These are phyloP conservation scores for Aphanomyces euteiches DNA, from an alignment of 352 stramenopile genomes.

Conservation along the genomic window DNA sequence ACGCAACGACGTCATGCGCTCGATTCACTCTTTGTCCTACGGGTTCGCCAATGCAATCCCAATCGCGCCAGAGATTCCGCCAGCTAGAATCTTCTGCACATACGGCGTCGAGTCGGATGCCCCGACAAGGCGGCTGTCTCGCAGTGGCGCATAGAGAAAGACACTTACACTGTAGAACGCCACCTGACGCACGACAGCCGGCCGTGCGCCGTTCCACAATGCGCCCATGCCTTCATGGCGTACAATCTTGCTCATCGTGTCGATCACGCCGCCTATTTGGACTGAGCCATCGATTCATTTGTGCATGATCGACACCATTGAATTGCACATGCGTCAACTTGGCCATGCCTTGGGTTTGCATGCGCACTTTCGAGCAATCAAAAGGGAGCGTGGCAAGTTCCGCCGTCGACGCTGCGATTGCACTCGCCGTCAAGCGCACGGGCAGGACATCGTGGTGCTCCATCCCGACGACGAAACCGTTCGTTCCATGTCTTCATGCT, in stretches of 20 bases:
- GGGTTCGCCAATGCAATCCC: constrained; percentile 80
- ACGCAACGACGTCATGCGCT: constrained; percentile 9
- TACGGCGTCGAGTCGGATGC: constrained; percentile 52
- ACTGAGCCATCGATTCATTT: no score
- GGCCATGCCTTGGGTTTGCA: constrained; percentile 63
- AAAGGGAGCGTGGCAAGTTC: constrained; percentile 81
- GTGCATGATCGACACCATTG: neutral
- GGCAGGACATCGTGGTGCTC: constrained; percentile 45
- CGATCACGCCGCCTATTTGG: constrained; percentile 48
- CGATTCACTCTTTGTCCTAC: constrained; percentile 41
- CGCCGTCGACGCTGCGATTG: constrained; percentile 58
- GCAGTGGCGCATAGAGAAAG: constrained; percentile 79
- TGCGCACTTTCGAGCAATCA: constrained; percentile 82
- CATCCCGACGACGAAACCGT: neutral
- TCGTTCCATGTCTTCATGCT: neutral
- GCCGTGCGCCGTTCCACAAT: constrained; percentile 74
- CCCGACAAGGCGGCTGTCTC: constrained; percentile 54
- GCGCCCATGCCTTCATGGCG: constrained; percentile 55
- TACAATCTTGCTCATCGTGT: constrained; percentile 62
- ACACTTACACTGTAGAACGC: constrained; percentile 85
- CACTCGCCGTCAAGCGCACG: constrained; percentile 68
- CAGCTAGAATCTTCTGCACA: constrained; percentile 74
- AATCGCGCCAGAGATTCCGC: constrained; percentile 70
- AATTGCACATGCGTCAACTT: neutral
- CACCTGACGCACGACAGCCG: constrained; percentile 78